A percentile compares a stretch with the other conserved stretches of the same genome.
Evolutionary conservation across 108 stramenopile genomes (phyloP).

Genomic region (Nitzschia putrida): DNA sequence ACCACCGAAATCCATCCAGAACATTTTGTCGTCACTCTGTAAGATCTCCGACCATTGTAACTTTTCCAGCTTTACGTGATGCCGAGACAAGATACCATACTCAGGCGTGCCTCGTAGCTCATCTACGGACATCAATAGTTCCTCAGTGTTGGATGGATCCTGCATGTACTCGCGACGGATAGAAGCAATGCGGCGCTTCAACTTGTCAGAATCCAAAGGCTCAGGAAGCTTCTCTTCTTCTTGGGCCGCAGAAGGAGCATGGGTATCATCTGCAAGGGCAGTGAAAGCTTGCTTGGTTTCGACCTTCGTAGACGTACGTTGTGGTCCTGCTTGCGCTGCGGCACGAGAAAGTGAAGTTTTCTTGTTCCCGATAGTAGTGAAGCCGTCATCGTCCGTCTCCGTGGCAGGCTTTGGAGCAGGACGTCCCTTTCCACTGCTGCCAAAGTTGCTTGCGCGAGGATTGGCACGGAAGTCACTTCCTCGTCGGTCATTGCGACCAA

Average conservation of each 20-base stretch:
- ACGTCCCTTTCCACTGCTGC: slow-evolving; percentile 16
- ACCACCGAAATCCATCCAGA: too few relatives aligned
- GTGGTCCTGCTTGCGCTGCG: slow-evolving; percentile 3
- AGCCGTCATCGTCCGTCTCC: slow-evolving; percentile 65
- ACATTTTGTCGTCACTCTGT: too few relatives aligned
- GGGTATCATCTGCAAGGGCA: too few relatives aligned
- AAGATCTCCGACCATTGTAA: too few relatives aligned
- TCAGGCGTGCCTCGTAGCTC: slow-evolving; percentile 60
- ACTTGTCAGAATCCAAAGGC: slow-evolving; percentile 49
- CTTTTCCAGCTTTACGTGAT: too few relatives aligned
- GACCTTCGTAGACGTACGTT: slow-evolving; percentile 19
- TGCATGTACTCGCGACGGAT: slow-evolving; percentile 70
- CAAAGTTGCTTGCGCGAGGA: slow-evolving; percentile 24
- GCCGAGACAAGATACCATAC: slow-evolving; percentile 51
- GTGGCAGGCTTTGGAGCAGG: slow-evolving; percentile 32
- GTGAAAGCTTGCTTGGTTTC: too few relatives aligned
- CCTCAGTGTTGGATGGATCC: slow-evolving; percentile 57
- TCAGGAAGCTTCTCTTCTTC: too few relatives aligned
- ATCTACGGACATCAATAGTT: slow-evolving; percentile 66
- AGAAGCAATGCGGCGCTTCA: slow-evolving; percentile 60
- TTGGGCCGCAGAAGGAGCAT: too few relatives aligned
- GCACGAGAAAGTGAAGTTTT: slow-evolving; percentile 14
- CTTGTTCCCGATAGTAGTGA: slow-evolving; percentile 44
- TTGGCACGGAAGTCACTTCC: slow-evolving; percentile 24
- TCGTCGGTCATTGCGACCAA: slow-evolving; percentile 31